Conservation (phyloP, 2,329 filamentous ascomycete species). For the Metarhizium sp. region DNA sequence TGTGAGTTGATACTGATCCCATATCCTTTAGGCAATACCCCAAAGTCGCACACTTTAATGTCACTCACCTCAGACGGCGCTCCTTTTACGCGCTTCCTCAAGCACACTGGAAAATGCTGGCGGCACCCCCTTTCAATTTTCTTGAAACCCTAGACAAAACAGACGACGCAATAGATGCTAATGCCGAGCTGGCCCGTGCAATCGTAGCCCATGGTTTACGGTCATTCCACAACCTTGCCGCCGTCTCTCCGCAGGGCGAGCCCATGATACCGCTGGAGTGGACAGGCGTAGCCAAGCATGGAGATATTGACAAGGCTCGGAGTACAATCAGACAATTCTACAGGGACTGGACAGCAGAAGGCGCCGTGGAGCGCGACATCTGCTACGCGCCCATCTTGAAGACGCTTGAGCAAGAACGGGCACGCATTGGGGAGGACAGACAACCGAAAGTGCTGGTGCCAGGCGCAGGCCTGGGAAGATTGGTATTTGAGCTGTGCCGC, state of each 20-base stretch:
- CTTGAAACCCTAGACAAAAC: constrained; percentile 68
- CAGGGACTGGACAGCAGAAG: constrained; percentile 84
- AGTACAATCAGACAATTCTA: constrained; percentile 92
- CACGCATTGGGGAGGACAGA: constrained; percentile 18
- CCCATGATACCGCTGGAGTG: constrained; percentile 51
- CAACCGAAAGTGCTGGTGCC: constrained; percentile 68
- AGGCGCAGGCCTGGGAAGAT: constrained; percentile 76
- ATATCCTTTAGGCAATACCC: constrained; percentile 61
- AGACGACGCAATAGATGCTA: constrained; percentile 81
- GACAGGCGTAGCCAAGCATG: constrained; percentile 58
- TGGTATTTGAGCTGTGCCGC: constrained; percentile 78
- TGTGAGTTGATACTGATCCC: constrained; percentile 3
- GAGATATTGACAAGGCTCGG: constrained; percentile 81
- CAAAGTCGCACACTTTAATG: constrained; percentile 76
- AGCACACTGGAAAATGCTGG: constrained; percentile 74
- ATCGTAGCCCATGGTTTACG: constrained; percentile 64
- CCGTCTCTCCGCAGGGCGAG: constrained; percentile 27
- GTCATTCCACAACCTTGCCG: constrained; percentile 50
- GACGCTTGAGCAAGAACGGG: constrained; percentile 47
- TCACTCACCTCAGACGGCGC: constrained; percentile 81
- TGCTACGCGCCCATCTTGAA: constrained; percentile 67
- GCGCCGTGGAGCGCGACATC: constrained; percentile 60
- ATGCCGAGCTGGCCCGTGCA: constrained; percentile 70
- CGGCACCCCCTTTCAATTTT: constrained; percentile 72
- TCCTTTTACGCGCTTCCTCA: constrained; percentile 87